Conservation (phyloP, 495 filamentous ascomycete species). For the Penicilliopsis zonata region DNA sequence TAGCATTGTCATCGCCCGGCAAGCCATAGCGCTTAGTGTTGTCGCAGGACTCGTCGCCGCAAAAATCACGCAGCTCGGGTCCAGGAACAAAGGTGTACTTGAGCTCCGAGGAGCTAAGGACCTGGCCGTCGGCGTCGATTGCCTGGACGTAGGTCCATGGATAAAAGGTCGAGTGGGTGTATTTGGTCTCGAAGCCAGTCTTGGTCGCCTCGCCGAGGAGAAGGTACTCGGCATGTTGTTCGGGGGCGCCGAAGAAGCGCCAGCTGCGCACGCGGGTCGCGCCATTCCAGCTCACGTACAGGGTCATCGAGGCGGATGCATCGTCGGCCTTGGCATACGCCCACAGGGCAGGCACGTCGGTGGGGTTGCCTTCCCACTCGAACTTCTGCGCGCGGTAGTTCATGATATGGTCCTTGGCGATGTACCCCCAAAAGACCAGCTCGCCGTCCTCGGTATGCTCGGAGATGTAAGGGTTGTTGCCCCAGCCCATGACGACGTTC, state of each 20-base stretch:
- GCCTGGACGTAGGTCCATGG: slow-evolving; percentile 26
- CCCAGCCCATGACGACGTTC: slow-evolving; percentile 50
- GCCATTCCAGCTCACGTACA: slow-evolving; percentile 39
- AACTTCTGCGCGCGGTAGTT: slow-evolving; percentile 35
- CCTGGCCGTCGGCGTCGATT: slow-evolving; percentile 17
- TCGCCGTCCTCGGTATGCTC: slow-evolving; percentile 46
- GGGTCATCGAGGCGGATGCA: slow-evolving; percentile 16
- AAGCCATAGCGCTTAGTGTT: slow-evolving; percentile 23
- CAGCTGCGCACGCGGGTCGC: slow-evolving; percentile 30
- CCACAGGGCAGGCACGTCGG: slow-evolving; percentile 32
- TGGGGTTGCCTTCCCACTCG: slow-evolving; percentile 31
- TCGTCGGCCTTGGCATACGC: slow-evolving; percentile 22
- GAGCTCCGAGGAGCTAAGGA: slow-evolving; percentile 20
- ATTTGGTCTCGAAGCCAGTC: slow-evolving; percentile 29
- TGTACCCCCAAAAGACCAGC: slow-evolving; percentile 33
- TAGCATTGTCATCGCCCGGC: slow-evolving; percentile 20
- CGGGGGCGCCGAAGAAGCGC: slow-evolving; percentile 27
- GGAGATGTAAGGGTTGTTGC: slow-evolving; percentile 43
- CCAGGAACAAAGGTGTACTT: slow-evolving; percentile 33
- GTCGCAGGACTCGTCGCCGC: slow-evolving; percentile 17
- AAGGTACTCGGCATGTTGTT: slow-evolving; percentile 19
- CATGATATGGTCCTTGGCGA: slow-evolving; percentile 25
- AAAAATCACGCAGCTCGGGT: slow-evolving; percentile 22
- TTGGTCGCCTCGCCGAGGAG: slow-evolving; percentile 20
- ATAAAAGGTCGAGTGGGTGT: slow-evolving; percentile 19